These are phyloP conservation scores for Pleurotus cornucopiae DNA, from an alignment of 768 basidiomycete genomes.

Conservation along the genomic window DNA sequence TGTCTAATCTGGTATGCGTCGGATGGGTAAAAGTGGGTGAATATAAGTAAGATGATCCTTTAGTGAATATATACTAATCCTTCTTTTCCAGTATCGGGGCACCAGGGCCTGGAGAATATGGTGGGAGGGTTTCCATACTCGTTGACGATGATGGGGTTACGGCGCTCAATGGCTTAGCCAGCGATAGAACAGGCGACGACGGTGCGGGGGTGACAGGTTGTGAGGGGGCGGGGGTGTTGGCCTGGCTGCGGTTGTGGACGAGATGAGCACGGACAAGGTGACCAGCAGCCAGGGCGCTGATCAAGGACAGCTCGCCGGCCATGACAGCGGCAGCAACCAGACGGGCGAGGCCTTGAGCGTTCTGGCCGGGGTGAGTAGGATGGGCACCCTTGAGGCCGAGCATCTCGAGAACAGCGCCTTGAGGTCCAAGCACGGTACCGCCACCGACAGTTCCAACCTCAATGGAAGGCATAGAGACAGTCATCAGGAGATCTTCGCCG, in stretches of 20 bases:
- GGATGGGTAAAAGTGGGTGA: not conserved
- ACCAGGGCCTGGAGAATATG: slow-evolving; percentile 26
- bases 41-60: not conserved
- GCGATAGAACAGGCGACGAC: slow-evolving; percentile 9
- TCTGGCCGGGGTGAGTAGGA: slow-evolving; percentile 78
- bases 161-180: slow-evolving; percentile 5
- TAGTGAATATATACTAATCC: not conserved
- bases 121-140: slow-evolving; percentile 30
- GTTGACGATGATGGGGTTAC: slow-evolving; percentile 8
- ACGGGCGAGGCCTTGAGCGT: slow-evolving; percentile 85
- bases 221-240: slow-evolving; percentile 70
- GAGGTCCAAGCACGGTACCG: slow-evolving; percentile 89
- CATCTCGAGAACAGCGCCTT: slow-evolving; percentile 88
- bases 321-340: slow-evolving; percentile 91
- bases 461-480: slow-evolving; percentile 97
- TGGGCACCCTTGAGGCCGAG: slow-evolving; percentile 92
- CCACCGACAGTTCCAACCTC: slow-evolving; percentile 99
- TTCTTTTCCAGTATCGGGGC: slow-evolving; percentile 5
- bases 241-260: slow-evolving; percentile 83
- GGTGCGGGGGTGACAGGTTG: slow-evolving; percentile 58
- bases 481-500: slow-evolving; percentile 88
- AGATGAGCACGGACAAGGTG: slow-evolving; percentile 93
- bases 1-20: not conserved
- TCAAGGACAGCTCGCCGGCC: slow-evolving; percentile 92
- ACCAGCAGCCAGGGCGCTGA: slow-evolving; percentile 91